phyloP scores from a whole-genome alignment of 1,139 yeast species.

The Zygosaccharomyces sapae region DNA sequence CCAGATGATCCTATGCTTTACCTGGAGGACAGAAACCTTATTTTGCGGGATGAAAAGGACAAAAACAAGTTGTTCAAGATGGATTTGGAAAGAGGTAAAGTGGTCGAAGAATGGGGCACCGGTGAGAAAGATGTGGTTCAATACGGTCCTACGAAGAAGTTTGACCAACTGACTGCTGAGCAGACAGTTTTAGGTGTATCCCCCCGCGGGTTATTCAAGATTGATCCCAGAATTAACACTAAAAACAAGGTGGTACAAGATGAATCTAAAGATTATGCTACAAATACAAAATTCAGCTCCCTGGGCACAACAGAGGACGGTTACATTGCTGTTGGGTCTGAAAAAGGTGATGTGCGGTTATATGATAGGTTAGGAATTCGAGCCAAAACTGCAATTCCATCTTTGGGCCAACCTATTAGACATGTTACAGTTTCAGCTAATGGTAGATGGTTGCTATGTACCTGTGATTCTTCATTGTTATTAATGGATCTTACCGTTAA shows the following conservation, averaged over 20 bases:
- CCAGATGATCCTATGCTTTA: constrained; percentile 74
- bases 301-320: constrained; percentile 73
- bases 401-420: constrained; percentile 68
- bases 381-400: constrained; percentile 76
- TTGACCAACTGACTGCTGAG: constrained; percentile 68
- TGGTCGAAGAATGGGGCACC: constrained; percentile 77
- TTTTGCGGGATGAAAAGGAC: constrained; percentile 63
- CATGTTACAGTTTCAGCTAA: constrained; percentile 72
- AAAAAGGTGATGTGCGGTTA: constrained; percentile 69
- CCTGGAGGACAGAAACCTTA: constrained; percentile 62
- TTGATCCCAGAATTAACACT: constrained; percentile 71
- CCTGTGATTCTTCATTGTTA: constrained; percentile 66
- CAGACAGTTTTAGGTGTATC: constrained; percentile 71
- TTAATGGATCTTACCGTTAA: constrained; percentile 63
- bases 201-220: constrained; percentile 57
- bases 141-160: constrained; percentile 67
- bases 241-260: constrained; percentile 51
- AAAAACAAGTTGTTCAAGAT: constrained; percentile 53
- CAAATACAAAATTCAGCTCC: constrained; percentile 55
- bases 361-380: constrained; percentile 66
- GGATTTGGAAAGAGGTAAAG: constrained; percentile 75
- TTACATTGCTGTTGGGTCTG: constrained; percentile 68
- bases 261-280: constrained; percentile 50
- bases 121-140: constrained; percentile 48
- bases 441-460: constrained; percentile 78